Evolutionary conservation across 331 rosid species (phyloP).

Genomic region (Malus hybrid): DNA sequence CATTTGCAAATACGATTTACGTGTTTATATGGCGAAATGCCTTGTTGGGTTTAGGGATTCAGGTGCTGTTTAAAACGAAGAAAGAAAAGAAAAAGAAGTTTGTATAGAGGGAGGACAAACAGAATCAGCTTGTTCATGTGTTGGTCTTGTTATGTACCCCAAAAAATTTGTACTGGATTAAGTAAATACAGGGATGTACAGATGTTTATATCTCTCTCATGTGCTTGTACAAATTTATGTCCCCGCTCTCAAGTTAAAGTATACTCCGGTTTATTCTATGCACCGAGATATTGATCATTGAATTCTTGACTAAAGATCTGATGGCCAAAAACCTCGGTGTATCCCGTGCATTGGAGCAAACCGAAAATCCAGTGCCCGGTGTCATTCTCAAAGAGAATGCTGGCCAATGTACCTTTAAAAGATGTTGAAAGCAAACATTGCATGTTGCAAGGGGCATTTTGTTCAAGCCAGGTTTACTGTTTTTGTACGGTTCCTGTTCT

Average conservation of each 20-base stretch:
- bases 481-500: no score
- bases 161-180: slow-evolving; percentile 2
- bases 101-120: slow-evolving; percentile 28
- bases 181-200: slow-evolving; percentile 18
- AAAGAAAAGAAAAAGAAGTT: neutral
- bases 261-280: neutral
- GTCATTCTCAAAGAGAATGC: neutral
- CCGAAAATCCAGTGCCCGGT: neutral
- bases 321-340: no score
- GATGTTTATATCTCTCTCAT: neutral
- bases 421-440: neutral
- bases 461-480: no score
- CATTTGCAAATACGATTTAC: slow-evolving; percentile 28
- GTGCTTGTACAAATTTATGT: neutral
- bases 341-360: no score
- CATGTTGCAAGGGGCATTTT: neutral
- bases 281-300: neutral
- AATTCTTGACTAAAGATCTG: neutral
- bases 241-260: neutral
- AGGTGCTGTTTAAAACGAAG: neutral
- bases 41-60: slow-evolving; percentile 22
- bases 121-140: slow-evolving; percentile 8
- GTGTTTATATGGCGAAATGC: slow-evolving; percentile 2
- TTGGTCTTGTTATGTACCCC: slow-evolving; percentile 8
- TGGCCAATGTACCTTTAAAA: neutral